phyloP scores from a whole-genome alignment of 2,329 filamentous ascomycete species.

The Cryphonectria naterciae region DNA sequence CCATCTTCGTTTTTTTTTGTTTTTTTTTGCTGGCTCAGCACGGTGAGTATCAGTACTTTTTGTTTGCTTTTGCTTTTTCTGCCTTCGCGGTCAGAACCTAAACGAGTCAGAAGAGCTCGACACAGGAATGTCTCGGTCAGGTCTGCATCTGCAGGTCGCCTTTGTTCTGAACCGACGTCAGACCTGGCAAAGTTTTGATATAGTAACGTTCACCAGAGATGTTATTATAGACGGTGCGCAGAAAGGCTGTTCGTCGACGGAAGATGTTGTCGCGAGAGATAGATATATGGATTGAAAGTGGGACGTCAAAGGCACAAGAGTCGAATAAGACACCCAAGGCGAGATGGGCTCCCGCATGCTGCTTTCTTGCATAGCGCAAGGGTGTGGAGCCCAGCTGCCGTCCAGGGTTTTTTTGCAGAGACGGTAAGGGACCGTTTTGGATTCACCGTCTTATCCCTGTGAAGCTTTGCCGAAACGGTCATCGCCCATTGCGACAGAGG shows the following conservation, averaged over 20 bases:
- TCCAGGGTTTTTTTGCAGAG: not conserved
- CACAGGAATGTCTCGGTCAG: conserved; percentile 22
- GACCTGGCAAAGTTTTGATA: not conserved
- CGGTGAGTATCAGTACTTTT: conserved; percentile 40
- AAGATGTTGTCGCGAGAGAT: not conserved
- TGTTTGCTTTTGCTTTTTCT: conserved; percentile 23
- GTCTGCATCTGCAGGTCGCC: not conserved
- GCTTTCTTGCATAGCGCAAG: not conserved
- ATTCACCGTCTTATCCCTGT: too few species aligned
- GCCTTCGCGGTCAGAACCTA: conserved; percentile 18
- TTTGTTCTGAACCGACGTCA: not conserved
- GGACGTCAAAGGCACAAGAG: conserved; percentile 1
- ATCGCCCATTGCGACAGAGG: not conserved
- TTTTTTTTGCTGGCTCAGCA: conserved; percentile 39
- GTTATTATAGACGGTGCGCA: not conserved
- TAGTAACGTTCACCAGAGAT: not conserved
- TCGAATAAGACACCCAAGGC: not conserved
- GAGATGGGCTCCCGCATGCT: not conserved
- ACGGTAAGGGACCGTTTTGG: not conserved
- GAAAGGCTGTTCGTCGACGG: conserved; percentile 4
- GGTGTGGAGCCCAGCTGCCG: not conserved
- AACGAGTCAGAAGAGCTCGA: conserved; percentile 24
- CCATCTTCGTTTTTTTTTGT: conserved; percentile 49
- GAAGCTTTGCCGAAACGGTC: not conserved
- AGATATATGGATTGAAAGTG: not conserved